Evolutionary conservation across 2,329 filamentous ascomycete genomes (phyloP), one percentile per base, ranked within the genome.

Genomic region (Talaromyces sp.): DNA sequence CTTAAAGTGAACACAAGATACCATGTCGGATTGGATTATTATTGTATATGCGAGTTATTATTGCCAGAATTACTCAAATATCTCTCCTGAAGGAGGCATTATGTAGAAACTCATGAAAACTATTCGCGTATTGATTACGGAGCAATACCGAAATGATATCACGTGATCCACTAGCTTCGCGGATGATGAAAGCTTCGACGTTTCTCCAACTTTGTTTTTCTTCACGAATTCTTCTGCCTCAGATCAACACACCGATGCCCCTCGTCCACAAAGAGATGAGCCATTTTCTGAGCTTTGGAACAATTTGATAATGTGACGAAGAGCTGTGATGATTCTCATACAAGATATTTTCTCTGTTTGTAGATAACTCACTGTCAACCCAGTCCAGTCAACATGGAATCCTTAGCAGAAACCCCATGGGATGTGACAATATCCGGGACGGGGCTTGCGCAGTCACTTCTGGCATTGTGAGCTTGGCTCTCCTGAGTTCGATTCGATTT

Each of bases 371-470:
- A 49, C 58, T 49, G 27, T 56, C 47, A n/a, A 64, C 61, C 53
- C 27, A 22, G 25, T 43, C 61, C 19, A 22, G 31, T 36, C 61
- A 19, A 78, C 71, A 93, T 93, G 90, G 90, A 93, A 80, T 88
- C 88, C 70, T 82, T 93, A 71, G 84, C 84, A 77, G 89, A 92
- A 67, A 90, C 89, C 72, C 81, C 84, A 68, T 94, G 91, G 91
- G 91, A 94, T 83, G 87, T 91, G 73, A 84, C 92, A 72, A 91
- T 94, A 78, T 87, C 87, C 74, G 91, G 91, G 74, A 93, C 91
- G 70, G 90, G 90, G 72, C 81, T 93, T 74, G 85, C 89, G 75
- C 89, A 93, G 81, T 92, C 91, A 69, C 85, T 94, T 71, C 85
- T 94, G 76, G 91, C 90, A 77, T 83, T 93, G 91, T 93, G 76